Conservation (phyloP, 176 grass and related monocot genomes). For the Phragmites australis region DNA sequence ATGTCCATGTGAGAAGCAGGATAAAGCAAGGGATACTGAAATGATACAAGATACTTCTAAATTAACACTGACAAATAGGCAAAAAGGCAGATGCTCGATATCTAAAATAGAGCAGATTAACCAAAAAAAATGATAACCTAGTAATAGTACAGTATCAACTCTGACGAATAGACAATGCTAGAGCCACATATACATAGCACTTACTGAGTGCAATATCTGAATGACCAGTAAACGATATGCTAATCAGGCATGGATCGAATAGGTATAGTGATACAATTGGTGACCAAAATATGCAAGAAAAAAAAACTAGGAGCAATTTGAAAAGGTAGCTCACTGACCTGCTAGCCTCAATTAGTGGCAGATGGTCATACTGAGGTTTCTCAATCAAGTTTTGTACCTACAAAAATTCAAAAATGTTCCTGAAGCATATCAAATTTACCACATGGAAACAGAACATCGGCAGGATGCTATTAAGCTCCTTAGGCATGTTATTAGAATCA, state of each 20-base stretch:
- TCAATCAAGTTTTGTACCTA: slow-evolving; percentile 96
- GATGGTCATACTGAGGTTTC: slow-evolving; percentile 94
- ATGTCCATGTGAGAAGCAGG: background rate
- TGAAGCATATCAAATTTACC: slow-evolving; percentile 1
- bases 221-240: no score
- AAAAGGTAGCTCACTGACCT: slow-evolving; percentile 56
- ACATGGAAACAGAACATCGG: background rate
- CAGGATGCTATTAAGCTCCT: background rate
- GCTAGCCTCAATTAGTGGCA: slow-evolving; percentile 96
- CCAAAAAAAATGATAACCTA: background rate
- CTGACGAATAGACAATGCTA: background rate
- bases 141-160: background rate
- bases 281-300: slow-evolving; percentile 13
- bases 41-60: background rate
- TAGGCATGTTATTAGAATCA: background rate
- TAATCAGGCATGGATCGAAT: background rate
- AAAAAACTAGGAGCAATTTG: slow-evolving; percentile 1
- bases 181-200: background rate
- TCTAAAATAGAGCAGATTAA: background rate
- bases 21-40: background rate
- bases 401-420: slow-evolving; percentile 15
- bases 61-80: background rate
- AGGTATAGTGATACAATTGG: background rate
- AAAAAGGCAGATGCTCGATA: background rate
- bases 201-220: background rate